These are phyloP conservation scores for Cladosporium cucumerinum DNA, from an alignment of 2,329 filamentous ascomycete genomes.

Conservation along the genomic window DNA sequence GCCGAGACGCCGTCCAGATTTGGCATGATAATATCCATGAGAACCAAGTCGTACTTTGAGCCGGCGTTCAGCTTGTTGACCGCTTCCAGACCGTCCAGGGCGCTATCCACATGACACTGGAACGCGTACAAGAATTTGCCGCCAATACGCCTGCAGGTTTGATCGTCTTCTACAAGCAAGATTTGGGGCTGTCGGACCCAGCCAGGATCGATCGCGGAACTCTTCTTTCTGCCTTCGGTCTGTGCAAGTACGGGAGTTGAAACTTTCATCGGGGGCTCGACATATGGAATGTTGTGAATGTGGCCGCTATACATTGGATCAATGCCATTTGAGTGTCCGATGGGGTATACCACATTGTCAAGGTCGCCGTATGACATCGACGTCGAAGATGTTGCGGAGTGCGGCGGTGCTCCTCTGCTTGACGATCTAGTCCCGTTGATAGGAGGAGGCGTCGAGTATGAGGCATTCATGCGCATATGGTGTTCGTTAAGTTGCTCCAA, in stretches of 20 bases:
- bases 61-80: constrained; percentile 76
- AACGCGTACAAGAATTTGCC: constrained; percentile 66
- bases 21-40: constrained; percentile 81
- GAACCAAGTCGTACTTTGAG: constrained; percentile 60
- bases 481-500: constrained; percentile 63
- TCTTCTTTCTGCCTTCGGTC: constrained; percentile 58
- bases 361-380: constrained; percentile 57
- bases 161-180: constrained; percentile 81
- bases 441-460: constrained; percentile 56
- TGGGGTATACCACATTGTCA: constrained; percentile 79
- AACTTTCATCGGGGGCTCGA: constrained; percentile 64
- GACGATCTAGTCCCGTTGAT: constrained; percentile 48
- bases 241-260: constrained; percentile 37
- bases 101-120: constrained; percentile 60
- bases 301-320: constrained; percentile 94
- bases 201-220: constrained; percentile 58
- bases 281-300: constrained; percentile 89
- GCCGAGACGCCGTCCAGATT: constrained; percentile 92
- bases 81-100: constrained; percentile 83
- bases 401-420: constrained; percentile 41
- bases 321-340: constrained; percentile 85
- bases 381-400: constrained; percentile 49
- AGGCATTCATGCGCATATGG: constrained; percentile 53
- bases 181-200: constrained; percentile 72
- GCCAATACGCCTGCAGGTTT: constrained; percentile 63